These are phyloP conservation scores for Populus pruinosa DNA, from an alignment of 345 rosid genomes.

Conservation along the genomic window DNA sequence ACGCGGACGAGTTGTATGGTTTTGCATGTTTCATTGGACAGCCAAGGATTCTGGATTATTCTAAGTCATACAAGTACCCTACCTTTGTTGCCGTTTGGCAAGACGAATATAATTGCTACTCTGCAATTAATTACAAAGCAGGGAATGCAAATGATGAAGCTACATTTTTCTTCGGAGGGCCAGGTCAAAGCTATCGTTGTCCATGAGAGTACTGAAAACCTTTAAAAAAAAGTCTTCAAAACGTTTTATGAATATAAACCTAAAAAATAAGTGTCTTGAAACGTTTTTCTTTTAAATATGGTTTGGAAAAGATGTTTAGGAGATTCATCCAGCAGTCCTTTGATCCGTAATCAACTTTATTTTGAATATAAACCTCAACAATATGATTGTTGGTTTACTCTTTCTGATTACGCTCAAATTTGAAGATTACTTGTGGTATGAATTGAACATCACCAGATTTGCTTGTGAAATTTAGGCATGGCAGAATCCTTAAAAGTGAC, in stretches of 20 bases:
- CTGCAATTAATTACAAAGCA: slow-evolving; percentile 12
- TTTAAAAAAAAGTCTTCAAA: neutral
- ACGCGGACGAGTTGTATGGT: slow-evolving; percentile 3
- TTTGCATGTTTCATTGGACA: slow-evolving; percentile 33
- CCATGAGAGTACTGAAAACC: slow-evolving; percentile 10
- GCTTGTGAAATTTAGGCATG: too few relatives aligned
- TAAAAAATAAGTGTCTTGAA: neutral
- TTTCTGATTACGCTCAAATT: too few relatives aligned
- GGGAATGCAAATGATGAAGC: slow-evolving; percentile 25
- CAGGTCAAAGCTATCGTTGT: slow-evolving; percentile 31
- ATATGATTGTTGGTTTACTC: too few relatives aligned
- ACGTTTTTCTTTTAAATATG: too few relatives aligned
- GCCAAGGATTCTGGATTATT: slow-evolving; percentile 39
- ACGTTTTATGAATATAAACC: neutral
- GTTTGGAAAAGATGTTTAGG: too few relatives aligned
- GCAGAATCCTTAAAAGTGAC: too few relatives aligned
- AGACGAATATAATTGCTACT: slow-evolving; percentile 35
- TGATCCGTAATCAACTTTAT: too few relatives aligned
- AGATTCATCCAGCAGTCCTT: too few relatives aligned
- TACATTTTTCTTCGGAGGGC: slow-evolving; percentile 45
- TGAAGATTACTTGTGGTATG: too few relatives aligned
- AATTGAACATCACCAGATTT: too few relatives aligned
- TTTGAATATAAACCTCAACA: too few relatives aligned
- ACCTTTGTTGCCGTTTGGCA: slow-evolving; percentile 15
- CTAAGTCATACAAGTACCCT: slow-evolving; percentile 37